Percentiles rank a stretch among this genome's conserved stretches.
phyloP scores from a whole-genome alignment of 169 alveolate genomes.

The Perkinsus chesapeaki region DNA sequence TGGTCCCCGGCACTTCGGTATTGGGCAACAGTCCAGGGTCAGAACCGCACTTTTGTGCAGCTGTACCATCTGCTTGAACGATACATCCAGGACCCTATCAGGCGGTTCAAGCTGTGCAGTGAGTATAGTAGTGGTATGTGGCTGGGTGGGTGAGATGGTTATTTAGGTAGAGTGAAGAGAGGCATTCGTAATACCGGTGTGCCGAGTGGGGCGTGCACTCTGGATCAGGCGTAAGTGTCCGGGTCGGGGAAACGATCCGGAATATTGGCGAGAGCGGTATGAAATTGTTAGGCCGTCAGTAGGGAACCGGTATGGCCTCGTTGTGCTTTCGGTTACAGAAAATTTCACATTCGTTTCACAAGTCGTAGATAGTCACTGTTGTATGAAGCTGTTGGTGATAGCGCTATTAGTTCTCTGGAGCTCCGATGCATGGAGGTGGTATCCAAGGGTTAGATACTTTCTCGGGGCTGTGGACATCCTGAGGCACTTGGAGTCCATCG shows the following conservation, averaged over 20 bases:
- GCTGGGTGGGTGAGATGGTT: background rate
- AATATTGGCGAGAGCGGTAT: background rate
- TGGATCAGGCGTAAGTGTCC: background rate
- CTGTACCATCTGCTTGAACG: background rate
- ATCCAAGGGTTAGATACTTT: too few species aligned
- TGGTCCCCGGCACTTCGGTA: background rate
- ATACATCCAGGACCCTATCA: background rate
- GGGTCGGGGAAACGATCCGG: background rate
- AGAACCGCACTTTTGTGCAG: background rate
- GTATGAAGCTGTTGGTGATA: too few species aligned
- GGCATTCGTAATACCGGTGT: background rate
- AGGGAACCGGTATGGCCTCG: too few species aligned
- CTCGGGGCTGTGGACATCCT: background rate
- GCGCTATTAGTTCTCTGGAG: too few species aligned
- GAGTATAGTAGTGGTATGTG: background rate
- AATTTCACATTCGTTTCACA: too few species aligned
- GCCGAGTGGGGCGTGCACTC: background rate
- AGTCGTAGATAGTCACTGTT: too few species aligned
- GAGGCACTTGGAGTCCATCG: background rate
- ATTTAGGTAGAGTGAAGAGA: background rate
- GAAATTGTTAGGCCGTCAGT: too few species aligned
- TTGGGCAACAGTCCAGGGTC: background rate
- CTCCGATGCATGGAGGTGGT: too few species aligned
- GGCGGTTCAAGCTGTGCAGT: conserved; percentile 1
- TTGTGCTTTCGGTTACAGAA: too few species aligned